These are phyloP conservation scores for Podaxis sp. DNA, from an alignment of 768 basidiomycete species.

Conservation along the genomic window DNA sequence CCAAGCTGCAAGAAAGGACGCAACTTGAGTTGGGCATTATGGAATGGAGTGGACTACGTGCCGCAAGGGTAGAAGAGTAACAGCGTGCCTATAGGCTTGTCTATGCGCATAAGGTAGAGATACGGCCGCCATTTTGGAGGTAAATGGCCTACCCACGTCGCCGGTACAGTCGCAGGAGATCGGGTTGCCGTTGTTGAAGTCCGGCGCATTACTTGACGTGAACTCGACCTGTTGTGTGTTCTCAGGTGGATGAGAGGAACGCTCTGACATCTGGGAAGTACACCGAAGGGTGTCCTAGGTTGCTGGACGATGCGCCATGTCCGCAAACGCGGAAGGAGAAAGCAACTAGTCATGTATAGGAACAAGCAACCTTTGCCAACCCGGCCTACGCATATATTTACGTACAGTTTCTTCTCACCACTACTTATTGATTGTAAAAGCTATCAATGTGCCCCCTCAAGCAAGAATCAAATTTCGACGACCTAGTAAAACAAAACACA, in stretches of 20 bases:
- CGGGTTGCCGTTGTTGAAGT: slow-evolving; percentile 6
- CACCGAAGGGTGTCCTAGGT: not conserved
- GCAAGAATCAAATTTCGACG: not conserved
- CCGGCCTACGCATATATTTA: not conserved
- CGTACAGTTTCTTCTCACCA: not conserved
- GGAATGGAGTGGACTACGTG: slow-evolving; percentile 33
- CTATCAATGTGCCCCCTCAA: not conserved
- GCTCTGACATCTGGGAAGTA: not conserved
- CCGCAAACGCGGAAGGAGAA: not conserved
- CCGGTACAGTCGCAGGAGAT: slow-evolving; percentile 1
- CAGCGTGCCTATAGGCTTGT: slow-evolving; percentile 95
- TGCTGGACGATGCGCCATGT: not conserved
- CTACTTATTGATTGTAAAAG: not conserved
- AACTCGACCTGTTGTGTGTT: not conserved
- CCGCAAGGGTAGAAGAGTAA: slow-evolving; percentile 93
- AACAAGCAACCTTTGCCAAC: not conserved
- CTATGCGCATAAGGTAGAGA: slow-evolving; percentile 79
- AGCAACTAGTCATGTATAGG: not conserved
- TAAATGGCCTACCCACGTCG: slow-evolving; percentile 65
- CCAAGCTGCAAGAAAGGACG: slow-evolving; percentile 65
- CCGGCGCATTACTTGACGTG: not conserved
- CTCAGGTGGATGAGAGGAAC: not conserved
- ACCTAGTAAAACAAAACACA: not conserved
- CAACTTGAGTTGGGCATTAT: slow-evolving; percentile 1
- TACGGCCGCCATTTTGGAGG: slow-evolving; percentile 69